Conservation (phyloP, 2,329 filamentous ascomycete genomes). For the Cladophialophora chaetospira region DNA sequence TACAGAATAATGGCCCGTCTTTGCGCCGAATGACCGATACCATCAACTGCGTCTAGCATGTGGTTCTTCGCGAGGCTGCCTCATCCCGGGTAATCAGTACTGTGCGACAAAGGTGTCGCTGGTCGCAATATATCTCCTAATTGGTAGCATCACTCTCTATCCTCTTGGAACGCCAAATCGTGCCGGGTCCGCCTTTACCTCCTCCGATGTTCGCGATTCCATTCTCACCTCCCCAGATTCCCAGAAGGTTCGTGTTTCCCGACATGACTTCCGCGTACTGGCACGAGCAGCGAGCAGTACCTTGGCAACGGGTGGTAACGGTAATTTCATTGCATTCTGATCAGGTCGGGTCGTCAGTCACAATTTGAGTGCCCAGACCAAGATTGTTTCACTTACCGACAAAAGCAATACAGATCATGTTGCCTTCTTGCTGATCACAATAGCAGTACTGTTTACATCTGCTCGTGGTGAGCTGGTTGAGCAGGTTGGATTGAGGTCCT, state of each 20-base stretch:
- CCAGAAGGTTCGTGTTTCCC: not conserved
- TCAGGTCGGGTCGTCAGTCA: no score
- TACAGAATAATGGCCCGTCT: not conserved
- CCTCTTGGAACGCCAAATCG: not conserved
- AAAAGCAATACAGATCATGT: no score
- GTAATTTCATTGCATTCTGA: not conserved
- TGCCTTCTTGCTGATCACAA: no score
- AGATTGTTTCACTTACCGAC: no score
- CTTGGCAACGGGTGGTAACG: not conserved
- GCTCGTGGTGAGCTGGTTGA: not conserved
- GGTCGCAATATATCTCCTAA: no score
- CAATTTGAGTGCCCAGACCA: no score
- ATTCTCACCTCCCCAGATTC: not conserved
- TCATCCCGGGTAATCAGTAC: no score
- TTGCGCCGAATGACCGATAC: not conserved
- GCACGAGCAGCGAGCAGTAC: not conserved
- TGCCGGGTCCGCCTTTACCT: not conserved
- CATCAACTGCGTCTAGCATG: no score
- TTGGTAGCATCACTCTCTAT: not conserved
- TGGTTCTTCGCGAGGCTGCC: no score
- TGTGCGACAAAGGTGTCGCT: no score
- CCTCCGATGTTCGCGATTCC: not conserved
- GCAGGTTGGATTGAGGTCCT: not conserved
- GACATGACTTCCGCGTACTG: not conserved
- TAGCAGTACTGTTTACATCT: not conserved